Base-by-base conservation (phyloP, 108 stramenopile species). In the Stephanodiscus minutulus region DNA sequence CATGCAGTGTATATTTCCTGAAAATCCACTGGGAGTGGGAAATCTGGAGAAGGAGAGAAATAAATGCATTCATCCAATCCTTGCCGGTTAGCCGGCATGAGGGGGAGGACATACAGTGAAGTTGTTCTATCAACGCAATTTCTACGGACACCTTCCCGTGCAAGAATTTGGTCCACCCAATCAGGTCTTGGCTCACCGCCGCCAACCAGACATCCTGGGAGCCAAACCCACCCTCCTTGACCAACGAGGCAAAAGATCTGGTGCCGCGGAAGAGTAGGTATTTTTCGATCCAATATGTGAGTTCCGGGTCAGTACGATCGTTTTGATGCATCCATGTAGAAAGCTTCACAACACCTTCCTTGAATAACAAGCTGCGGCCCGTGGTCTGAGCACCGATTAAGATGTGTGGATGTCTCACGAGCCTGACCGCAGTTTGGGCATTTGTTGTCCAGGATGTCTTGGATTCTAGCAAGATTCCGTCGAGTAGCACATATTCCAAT, bases 81-180 rank as follows among this genome's bases (percentile, higher is more conserved):
- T 2, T 7, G 50, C 50, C 50, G 1, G 20, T 52, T 2, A 52
- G 20, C 50, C 50, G 3, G n/a, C 50, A 52, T 1, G 39, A 39
- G 1, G 50, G 50, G 22, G 50, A 52, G 5, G 9, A 21, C 5
- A 18, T 52, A 7, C 50, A 52, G 22, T 52, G 50, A 18, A 52
- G 50, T 24, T 52, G 2, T 52, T 52, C 18, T 1, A 52, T 18
- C 0, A 18, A 7, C 7, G 50, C 20, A 20, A 20, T 52, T 24
- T 52, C 24, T 7, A 52, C 50, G 7, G 50, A 24, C 50, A 52
- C 50, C 47, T 48, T 48, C n/a, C 47, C 47, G 47, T 48, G 47
- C n/a, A 48, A 6, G 47, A 48, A 48, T 18, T 52, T 18, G 22
- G 22, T 24, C 50, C 50, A 52, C 18, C 24, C 50, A 20, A 52